phyloP scores from a whole-genome alignment of 495 filamentous ascomycete species.

The Acidiella bohemica region DNA sequence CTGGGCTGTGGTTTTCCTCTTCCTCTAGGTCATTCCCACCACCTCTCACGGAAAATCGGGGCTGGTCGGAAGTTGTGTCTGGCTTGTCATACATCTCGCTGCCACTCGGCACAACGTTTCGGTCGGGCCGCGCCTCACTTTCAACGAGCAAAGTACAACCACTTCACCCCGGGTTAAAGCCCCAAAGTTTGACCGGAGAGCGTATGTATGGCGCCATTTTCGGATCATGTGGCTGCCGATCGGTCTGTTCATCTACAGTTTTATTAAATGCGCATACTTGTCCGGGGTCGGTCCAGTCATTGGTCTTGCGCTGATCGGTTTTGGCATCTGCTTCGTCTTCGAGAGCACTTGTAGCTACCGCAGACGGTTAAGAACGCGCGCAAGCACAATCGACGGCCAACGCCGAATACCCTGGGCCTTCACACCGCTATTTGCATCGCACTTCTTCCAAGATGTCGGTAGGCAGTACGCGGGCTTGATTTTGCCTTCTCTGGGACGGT shows the following conservation, averaged over 20 bases:
- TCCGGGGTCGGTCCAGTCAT: constrained; percentile 17
- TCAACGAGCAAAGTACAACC: constrained; percentile 18
- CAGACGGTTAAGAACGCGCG: constrained; percentile 34
- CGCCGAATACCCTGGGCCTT: constrained; percentile 20
- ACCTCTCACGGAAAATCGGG: constrained; percentile 16
- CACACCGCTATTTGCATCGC: constrained; percentile 19
- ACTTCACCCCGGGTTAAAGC: constrained; percentile 5
- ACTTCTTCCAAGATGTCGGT: constrained; percentile 17
- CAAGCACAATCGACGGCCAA: constrained; percentile 23
- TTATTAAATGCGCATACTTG: constrained; percentile 13
- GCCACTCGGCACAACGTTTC: constrained; percentile 11
- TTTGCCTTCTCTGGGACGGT: constrained; percentile 31
- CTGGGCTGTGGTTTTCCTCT: constrained; percentile 16
- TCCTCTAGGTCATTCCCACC: constrained; percentile 17
- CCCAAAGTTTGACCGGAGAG: constrained; percentile 11
- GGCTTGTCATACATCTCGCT: constrained; percentile 22
- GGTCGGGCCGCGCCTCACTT: constrained; percentile 12
- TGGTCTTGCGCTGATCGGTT: constrained; percentile 10
- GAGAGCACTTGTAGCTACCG: constrained; percentile 10
- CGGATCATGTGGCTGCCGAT: constrained; percentile 13
- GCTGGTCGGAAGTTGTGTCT: constrained; percentile 14
- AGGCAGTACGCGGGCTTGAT: constrained; percentile 35
- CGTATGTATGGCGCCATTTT: constrained; percentile 15
- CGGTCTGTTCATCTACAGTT: constrained; percentile 21
- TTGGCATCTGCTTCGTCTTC: constrained; percentile 20